Conservation (phyloP, 495 filamentous ascomycete genomes). For the Hyaloscypha finlandica region DNA sequence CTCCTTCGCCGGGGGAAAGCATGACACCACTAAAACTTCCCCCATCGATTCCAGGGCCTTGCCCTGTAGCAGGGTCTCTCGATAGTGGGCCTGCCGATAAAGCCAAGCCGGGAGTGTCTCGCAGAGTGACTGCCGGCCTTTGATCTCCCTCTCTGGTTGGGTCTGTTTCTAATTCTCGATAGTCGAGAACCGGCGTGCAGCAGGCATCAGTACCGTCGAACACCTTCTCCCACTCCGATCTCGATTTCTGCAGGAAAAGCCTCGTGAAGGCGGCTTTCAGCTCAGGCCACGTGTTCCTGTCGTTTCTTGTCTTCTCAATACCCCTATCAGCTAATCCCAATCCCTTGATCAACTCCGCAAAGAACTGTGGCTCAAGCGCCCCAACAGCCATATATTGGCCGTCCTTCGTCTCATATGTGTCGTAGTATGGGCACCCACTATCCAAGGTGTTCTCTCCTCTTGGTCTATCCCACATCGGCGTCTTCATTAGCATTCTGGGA, state of each 20-base stretch:
- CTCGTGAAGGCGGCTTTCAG: constrained; percentile 60
- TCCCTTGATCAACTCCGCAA: constrained; percentile 62
- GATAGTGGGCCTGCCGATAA: constrained; percentile 29
- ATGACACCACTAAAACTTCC: constrained; percentile 63
- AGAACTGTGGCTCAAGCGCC: constrained; percentile 87
- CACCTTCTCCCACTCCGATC: constrained; percentile 78
- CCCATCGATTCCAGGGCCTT: constrained; percentile 51
- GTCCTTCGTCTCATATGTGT: constrained; percentile 82
- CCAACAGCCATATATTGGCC: constrained; percentile 87
- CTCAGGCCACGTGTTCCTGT: constrained; percentile 64
- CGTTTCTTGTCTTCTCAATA: constrained; percentile 55
- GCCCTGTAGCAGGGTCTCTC: constrained; percentile 41
- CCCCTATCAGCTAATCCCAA: constrained; percentile 55
- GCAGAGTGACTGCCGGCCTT: constrained; percentile 70
- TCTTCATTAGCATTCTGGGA: constrained; percentile 63
- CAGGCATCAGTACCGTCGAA: constrained; percentile 93
- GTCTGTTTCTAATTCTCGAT: constrained; percentile 66
- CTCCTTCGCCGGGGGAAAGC: constrained; percentile 68
- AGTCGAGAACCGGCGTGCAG: constrained; percentile 80
- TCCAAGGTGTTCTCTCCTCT: constrained; percentile 82
- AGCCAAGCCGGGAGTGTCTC: constrained; percentile 59
- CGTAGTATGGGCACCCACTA: constrained; percentile 84
- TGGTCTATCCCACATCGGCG: constrained; percentile 55
- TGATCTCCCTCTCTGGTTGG: constrained; percentile 66
- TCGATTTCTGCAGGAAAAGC: constrained; percentile 71